Percentiles rank a stretch among this genome's conserved stretches.
phyloP scores from a whole-genome alignment of 2,329 filamentous ascomycete genomes.

The Cadophora sp. region DNA sequence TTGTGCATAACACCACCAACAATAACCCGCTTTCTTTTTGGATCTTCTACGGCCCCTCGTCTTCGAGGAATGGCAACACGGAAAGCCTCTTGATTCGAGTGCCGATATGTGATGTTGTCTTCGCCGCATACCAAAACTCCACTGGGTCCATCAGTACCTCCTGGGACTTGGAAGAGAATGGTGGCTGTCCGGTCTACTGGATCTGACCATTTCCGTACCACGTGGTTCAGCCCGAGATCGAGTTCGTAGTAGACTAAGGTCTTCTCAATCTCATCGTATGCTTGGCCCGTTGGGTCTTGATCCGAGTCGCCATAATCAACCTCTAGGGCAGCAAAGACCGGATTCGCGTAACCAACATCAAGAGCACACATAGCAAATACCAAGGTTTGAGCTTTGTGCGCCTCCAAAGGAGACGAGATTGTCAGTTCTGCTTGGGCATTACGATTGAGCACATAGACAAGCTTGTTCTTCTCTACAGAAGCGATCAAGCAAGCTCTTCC shows the following conservation, averaged over 20 bases:
- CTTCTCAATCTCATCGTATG: conserved; percentile 83
- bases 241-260: conserved; percentile 97
- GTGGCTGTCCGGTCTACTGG: conserved; percentile 89
- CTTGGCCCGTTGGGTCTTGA: conserved; percentile 86
- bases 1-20: conserved; percentile 97
- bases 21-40: conserved; percentile 85
- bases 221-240: conserved; percentile 94
- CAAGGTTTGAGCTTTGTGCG: conserved; percentile 89
- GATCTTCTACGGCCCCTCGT: conserved; percentile 88
- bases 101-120: conserved; percentile 95
- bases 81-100: conserved; percentile 91
- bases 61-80: conserved; percentile 88
- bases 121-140: conserved; percentile 95
- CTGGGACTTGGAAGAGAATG: conserved; percentile 92
- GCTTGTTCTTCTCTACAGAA: conserved; percentile 97
- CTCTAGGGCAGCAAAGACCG: conserved; percentile 93
- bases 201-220: conserved; percentile 96
- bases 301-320: conserved; percentile 92
- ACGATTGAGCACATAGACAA: conserved; percentile 97
- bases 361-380: conserved; percentile 88
- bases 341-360: conserved; percentile 96
- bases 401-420: conserved; percentile 96
- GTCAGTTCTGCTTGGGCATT: conserved; percentile 94
- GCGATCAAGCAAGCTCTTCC: conserved; percentile 94
- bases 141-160: conserved; percentile 90